These are phyloP conservation scores for Gyrodon lividus DNA, from an alignment of 768 basidiomycete genomes.

Conservation along the genomic window DNA sequence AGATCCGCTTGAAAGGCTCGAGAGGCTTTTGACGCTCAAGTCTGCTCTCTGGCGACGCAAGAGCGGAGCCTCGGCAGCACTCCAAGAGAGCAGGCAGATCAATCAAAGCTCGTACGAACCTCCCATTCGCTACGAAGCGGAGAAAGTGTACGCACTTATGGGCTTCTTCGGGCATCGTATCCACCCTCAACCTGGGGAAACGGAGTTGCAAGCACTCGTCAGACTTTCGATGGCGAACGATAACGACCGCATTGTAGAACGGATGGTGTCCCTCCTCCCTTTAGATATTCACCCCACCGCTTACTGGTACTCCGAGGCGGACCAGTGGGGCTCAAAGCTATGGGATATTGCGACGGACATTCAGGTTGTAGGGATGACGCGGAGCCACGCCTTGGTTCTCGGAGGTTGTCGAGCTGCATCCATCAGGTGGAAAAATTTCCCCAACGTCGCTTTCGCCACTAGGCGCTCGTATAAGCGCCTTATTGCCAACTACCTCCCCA, in stretches of 20 bases:
- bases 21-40: slow-evolving; percentile 20
- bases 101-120: no score
- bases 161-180: slow-evolving; percentile 28
- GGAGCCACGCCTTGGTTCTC: slow-evolving; percentile 14
- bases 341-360: slow-evolving; percentile 20
- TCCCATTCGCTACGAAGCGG: slow-evolving; percentile 6
- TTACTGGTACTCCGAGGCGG: slow-evolving; percentile 23
- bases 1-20: slow-evolving; percentile 24
- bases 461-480: slow-evolving; percentile 13
- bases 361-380: slow-evolving; percentile 21
- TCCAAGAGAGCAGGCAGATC: not conserved
- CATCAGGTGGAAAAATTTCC: slow-evolving; percentile 27
- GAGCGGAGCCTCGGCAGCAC: not conserved
- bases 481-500: slow-evolving; percentile 7
- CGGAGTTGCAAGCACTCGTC: slow-evolving; percentile 20
- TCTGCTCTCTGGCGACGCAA: slow-evolving; percentile 24
- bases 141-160: slow-evolving; percentile 28
- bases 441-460: slow-evolving; percentile 13
- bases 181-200: slow-evolving; percentile 14
- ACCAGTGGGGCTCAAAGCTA: slow-evolving; percentile 14
- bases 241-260: slow-evolving; percentile 20
- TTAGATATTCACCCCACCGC: not conserved
- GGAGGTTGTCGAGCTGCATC: slow-evolving; percentile 23
- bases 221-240: slow-evolving; percentile 26
- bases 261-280: slow-evolving; percentile 24